Conservation (phyloP, 805 yeast species). For the Lipomyces yamanashiensis region DNA sequence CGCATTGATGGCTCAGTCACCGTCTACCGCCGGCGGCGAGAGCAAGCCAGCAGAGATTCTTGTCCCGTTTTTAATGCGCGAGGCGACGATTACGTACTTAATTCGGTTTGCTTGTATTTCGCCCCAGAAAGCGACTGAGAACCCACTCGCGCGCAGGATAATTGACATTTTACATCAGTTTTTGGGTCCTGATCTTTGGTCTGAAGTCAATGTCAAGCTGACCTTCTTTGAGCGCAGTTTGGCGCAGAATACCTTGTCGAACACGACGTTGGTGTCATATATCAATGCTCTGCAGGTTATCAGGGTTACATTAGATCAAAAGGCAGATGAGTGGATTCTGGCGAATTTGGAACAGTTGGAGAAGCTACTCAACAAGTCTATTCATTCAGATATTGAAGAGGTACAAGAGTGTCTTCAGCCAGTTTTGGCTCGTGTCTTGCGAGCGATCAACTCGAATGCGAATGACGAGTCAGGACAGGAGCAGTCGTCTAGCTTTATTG, state of each 20-base stretch:
- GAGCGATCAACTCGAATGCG: conserved; percentile 58
- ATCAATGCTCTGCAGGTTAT: conserved; percentile 90
- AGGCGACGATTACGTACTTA: conserved; percentile 86
- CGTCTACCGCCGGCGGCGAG: conserved; percentile 38
- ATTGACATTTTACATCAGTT: conserved; percentile 75
- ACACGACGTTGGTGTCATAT: conserved; percentile 63
- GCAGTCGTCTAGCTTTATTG: conserved; percentile 65
- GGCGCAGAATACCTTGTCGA: conserved; percentile 74
- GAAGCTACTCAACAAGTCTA: conserved; percentile 74
- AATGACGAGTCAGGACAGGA: conserved; percentile 60
- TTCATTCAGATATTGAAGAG: conserved; percentile 82
- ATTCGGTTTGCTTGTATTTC: conserved; percentile 86
- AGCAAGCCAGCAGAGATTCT: conserved; percentile 26
- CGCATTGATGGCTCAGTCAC: conserved; percentile 9
- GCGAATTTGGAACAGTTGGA: conserved; percentile 71
- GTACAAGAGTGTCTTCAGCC: conserved; percentile 83
- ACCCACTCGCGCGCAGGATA: conserved; percentile 80
- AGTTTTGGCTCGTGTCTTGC: conserved; percentile 69
- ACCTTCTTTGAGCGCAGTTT: conserved; percentile 87
- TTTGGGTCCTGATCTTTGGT: conserved; percentile 76
- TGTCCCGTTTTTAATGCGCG: conserved; percentile 74
- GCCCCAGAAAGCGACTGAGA: conserved; percentile 82
- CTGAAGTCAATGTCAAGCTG: conserved; percentile 84
- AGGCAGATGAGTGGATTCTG: conserved; percentile 76
- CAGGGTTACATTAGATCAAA: conserved; percentile 79